phyloP scores from a whole-genome alignment of 2,329 filamentous ascomycete genomes.

The Cryphonectria parasitica region DNA sequence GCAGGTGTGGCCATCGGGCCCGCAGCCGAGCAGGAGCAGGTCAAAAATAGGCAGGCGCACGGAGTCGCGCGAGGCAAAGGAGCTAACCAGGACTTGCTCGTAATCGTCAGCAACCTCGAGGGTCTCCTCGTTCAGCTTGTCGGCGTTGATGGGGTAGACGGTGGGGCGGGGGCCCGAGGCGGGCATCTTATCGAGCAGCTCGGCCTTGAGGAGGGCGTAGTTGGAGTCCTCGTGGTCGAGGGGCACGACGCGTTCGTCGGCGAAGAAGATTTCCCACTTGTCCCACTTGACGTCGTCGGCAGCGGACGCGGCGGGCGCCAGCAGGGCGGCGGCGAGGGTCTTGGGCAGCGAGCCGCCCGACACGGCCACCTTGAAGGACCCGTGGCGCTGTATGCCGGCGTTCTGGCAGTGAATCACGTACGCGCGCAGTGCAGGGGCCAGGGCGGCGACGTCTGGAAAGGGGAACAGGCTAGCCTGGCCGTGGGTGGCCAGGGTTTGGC shows the following conservation, averaged over 20 bases:
- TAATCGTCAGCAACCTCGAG: slow-evolving; percentile 95
- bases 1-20: slow-evolving; percentile 96
- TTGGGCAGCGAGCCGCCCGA: slow-evolving; percentile 93
- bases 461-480: slow-evolving; percentile 74
- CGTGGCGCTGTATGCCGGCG: slow-evolving; percentile 77
- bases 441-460: slow-evolving; percentile 69
- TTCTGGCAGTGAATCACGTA: slow-evolving; percentile 85
- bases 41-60: slow-evolving; percentile 96
- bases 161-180: slow-evolving; percentile 65
- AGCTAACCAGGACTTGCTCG: slow-evolving; percentile 81
- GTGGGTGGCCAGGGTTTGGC: slow-evolving; percentile 51
- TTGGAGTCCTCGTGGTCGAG: slow-evolving; percentile 94
- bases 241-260: slow-evolving; percentile 93
- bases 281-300: slow-evolving; percentile 73
- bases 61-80: slow-evolving; percentile 89
- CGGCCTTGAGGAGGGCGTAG: slow-evolving; percentile 83
- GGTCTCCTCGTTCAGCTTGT: slow-evolving; percentile 67
- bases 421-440: slow-evolving; percentile 76
- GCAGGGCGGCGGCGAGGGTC: slow-evolving; percentile 81
- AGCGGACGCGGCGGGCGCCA: slow-evolving; percentile 55
- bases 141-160: slow-evolving; percentile 76
- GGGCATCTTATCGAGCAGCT: slow-evolving; percentile 88
- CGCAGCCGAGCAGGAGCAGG: slow-evolving; percentile 88
- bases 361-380: slow-evolving; percentile 86
- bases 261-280: slow-evolving; percentile 98